Base-by-base conservation (phyloP, 163 green algal genomes). In the Scenedesmus sp. region DNA sequence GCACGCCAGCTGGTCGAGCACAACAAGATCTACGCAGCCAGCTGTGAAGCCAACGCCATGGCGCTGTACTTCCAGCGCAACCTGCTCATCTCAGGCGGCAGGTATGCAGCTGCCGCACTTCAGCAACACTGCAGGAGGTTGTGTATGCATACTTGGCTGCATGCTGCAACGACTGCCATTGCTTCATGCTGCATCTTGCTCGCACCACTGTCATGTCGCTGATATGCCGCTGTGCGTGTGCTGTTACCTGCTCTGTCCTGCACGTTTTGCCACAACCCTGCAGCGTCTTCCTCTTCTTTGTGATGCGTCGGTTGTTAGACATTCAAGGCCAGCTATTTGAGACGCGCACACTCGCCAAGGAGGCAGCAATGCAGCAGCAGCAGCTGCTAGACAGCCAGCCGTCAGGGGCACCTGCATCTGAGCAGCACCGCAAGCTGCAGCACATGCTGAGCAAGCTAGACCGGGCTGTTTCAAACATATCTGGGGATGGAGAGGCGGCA, bases 201-300 rank as follows among this genome's bases (percentile, higher is more conserved):
- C 49, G 49, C 13, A 12, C 49, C 10, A 56, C 10, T 12, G 13
- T 56, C 49, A 12, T 56, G 49, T 56, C 49, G 13, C n/a, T 56
- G 49, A 56, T 56, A 18, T 18, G 49, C 10, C 49, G 13, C 49
- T 9, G 10, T 18, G 49, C 59, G 7, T 33, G 59, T 72, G 3
- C 24, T 72, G 59, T 24, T n/a, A 12, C n/a, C n/a, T n/a, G n/a
- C n/a, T n/a, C n/a, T n/a, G n/a, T n/a, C n/a, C n/a, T n/a, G n/a
- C n/a, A n/a, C n/a, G n/a, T n/a, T n/a, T n/a, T n/a, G n/a, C n/a
- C n/a, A n/a, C n/a, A n/a, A n/a, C n/a, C n/a, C n/a, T 81, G 59
- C 76, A 91, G 78, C 42, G 78, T 91, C 16, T 91, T 91, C 51
- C 70, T 91, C 40, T 91, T 91, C 78, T 81, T 91, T 70, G 87